Percentiles rank a stretch among this genome's conserved stretches.
These are phyloP conservation scores for Cladosporium velox DNA, from an alignment of 2,329 filamentous ascomycete genomes.

Conservation along the genomic window DNA sequence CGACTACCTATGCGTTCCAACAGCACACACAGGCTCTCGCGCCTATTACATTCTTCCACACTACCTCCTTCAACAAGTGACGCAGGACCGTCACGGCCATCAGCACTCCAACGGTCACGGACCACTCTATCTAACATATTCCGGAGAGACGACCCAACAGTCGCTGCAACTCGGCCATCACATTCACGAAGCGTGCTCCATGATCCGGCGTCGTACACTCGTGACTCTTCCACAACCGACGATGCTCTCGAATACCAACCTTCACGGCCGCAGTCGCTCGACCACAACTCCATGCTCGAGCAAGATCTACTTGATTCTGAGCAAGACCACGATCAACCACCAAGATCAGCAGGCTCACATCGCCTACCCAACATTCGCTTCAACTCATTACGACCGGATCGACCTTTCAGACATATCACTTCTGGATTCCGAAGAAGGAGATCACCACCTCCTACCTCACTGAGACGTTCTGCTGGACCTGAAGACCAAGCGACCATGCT, in stretches of 20 bases:
- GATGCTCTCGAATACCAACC: constrained; percentile 28
- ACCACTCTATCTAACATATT: constrained; percentile 22
- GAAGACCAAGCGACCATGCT: constrained; percentile 65
- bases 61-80: constrained; percentile 22
- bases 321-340: constrained; percentile 24
- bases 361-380: constrained; percentile 33
- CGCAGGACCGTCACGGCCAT: constrained; percentile 20
- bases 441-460: constrained; percentile 41
- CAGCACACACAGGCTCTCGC: constrained; percentile 33
- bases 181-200: constrained; percentile 27
- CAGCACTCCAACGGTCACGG: constrained; percentile 20
- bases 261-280: constrained; percentile 37
- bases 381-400: constrained; percentile 36
- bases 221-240: constrained; percentile 21
- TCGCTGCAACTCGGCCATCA: neutral
- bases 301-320: constrained; percentile 37
- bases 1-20: constrained; percentile 23
- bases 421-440: constrained; percentile 55
- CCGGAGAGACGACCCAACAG: constrained; percentile 7
- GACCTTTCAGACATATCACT: constrained; percentile 45
- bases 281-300: constrained; percentile 38
- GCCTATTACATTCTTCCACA: constrained; percentile 32
- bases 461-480: constrained; percentile 46
- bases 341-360: constrained; percentile 33
- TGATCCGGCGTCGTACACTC: constrained; percentile 32